phyloP scores from a whole-genome alignment of 768 basidiomycete species.

The Rossbeevera mucosa region DNA sequence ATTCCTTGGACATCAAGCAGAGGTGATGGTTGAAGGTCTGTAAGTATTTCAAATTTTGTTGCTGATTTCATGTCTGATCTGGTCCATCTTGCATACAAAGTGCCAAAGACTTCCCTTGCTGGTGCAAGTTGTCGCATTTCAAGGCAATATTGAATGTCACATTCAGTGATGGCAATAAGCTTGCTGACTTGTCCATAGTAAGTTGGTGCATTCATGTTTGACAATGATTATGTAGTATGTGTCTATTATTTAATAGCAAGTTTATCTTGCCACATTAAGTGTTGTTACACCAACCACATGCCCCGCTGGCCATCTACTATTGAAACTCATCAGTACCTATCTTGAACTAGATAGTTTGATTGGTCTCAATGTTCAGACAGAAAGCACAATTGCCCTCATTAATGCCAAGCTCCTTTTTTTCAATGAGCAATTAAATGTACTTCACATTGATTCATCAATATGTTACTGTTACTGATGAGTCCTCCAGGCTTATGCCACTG shows the following conservation, averaged over 20 bases:
- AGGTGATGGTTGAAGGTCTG: slow-evolving; percentile 17
- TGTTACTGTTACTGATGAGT: too few relatives aligned
- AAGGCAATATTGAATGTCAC: slow-evolving; percentile 17
- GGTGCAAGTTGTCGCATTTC: slow-evolving; percentile 35
- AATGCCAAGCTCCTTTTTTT: neutral
- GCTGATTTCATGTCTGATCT: too few relatives aligned
- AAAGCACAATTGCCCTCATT: neutral
- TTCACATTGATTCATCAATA: too few relatives aligned
- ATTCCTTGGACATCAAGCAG: slow-evolving; percentile 5
- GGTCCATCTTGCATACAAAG: slow-evolving; percentile 15
- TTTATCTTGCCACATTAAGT: too few relatives aligned
- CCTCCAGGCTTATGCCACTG: too few relatives aligned
- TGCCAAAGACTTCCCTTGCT: slow-evolving; percentile 27
- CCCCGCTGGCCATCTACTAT: neutral
- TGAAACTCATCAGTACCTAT: neutral
- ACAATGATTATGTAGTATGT: too few relatives aligned
- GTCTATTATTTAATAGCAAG: too few relatives aligned
- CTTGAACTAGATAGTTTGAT: neutral
- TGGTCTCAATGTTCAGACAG: neutral
- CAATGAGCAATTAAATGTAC: too few relatives aligned
- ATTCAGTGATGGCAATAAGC: slow-evolving; percentile 35
- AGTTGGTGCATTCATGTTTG: too few relatives aligned
- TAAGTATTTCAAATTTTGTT: too few relatives aligned
- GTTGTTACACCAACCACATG: too few relatives aligned
- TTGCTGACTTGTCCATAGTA: slow-evolving; percentile 36